Percentiles rank a stretch among this genome's conserved stretches.
Evolutionary conservation across 1,139 yeast species (phyloP).

Genomic region (Scheffersomyces illinoinensis): DNA sequence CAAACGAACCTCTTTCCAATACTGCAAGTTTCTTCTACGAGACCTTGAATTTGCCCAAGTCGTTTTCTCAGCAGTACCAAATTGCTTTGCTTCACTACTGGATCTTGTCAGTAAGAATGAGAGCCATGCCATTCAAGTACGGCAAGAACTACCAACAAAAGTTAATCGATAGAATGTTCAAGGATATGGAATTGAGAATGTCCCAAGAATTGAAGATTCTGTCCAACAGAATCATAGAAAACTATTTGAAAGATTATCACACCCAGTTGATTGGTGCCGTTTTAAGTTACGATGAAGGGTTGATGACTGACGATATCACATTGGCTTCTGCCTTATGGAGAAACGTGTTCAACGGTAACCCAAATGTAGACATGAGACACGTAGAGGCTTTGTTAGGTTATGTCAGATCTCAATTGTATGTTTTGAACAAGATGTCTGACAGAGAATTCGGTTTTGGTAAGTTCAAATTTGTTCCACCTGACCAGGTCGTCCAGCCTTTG

Average conservation of each 20-base stretch:
- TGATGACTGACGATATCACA: conserved; percentile 78
- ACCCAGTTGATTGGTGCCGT: conserved; percentile 87
- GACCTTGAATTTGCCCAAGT: conserved; percentile 75
- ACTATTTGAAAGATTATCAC: conserved; percentile 86
- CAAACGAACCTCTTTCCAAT: conserved; percentile 63
- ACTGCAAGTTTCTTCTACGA: conserved; percentile 76
- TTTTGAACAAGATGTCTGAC: conserved; percentile 80
- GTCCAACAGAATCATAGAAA: conserved; percentile 83
- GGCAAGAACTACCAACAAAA: conserved; percentile 92
- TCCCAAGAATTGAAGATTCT: conserved; percentile 81
- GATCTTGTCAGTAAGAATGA: conserved; percentile 92
- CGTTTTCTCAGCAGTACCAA: conserved; percentile 95
- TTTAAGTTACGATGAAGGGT: conserved; percentile 91
- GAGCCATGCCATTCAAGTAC: conserved; percentile 90
- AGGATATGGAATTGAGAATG: conserved; percentile 84
- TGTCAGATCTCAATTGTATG: conserved; percentile 85
- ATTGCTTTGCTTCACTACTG: conserved; percentile 88
- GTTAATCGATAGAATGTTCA: conserved; percentile 82
- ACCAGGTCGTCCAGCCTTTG: conserved; percentile 72
- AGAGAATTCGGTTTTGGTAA: conserved; percentile 91
- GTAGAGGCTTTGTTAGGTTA: conserved; percentile 87
- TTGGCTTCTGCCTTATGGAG: conserved; percentile 90
- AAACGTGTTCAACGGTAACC: conserved; percentile 84
- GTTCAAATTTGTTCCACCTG: conserved; percentile 83
- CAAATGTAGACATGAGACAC: conserved; percentile 77